These are phyloP conservation scores for Curvularia sp. DNA, from an alignment of 2,329 filamentous ascomycete species.

Conservation along the genomic window DNA sequence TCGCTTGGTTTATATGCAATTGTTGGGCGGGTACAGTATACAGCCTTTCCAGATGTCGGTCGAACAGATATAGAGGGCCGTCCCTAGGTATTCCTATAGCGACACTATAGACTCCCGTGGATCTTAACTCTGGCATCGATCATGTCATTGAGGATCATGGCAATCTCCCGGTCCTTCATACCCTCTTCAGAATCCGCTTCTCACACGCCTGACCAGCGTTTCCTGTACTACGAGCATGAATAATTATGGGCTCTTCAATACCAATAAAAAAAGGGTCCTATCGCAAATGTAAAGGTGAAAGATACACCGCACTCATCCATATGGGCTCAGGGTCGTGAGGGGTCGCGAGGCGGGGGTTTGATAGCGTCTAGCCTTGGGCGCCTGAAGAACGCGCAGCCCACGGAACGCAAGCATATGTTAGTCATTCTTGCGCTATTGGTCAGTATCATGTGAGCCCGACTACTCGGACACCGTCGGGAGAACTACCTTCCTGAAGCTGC, in stretches of 20 bases:
- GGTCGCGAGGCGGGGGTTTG: constrained; percentile 7
- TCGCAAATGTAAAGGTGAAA: neutral
- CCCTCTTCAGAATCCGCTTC: neutral
- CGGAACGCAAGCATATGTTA: neutral
- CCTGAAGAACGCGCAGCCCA: constrained; percentile 5
- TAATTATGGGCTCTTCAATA: neutral
- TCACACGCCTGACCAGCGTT: neutral
- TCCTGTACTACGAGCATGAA: neutral
- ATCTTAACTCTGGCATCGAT: neutral
- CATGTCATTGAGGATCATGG: neutral
- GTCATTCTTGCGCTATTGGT: constrained; percentile 11
- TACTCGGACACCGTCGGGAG: neutral
- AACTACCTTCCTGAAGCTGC: neutral
- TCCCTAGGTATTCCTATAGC: neutral
- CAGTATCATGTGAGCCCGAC: neutral
- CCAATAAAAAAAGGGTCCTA: too few species aligned
- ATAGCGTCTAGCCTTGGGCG: neutral
- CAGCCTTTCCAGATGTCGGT: neutral
- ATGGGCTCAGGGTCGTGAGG: neutral
- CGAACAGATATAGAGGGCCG: neutral
- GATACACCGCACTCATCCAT: neutral
- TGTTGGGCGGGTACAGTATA: neutral
- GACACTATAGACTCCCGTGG: neutral
- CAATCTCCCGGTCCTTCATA: neutral
- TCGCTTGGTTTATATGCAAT: neutral